Conservation (phyloP, 2,329 filamentous ascomycete genomes). For the Parafenestella ontariensis region DNA sequence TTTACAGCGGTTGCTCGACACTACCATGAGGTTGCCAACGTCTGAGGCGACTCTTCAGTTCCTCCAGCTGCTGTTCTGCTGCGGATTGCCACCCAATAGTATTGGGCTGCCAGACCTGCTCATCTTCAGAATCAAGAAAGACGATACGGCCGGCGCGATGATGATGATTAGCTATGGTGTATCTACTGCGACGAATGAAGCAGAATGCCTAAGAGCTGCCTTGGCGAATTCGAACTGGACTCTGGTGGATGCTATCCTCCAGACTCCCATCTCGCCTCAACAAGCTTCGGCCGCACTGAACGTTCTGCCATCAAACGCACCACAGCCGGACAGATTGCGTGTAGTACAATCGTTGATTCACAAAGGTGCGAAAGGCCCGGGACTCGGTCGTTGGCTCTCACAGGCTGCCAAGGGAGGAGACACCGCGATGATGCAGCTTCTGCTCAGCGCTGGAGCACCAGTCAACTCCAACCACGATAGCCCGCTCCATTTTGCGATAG, state of each 20-base stretch:
- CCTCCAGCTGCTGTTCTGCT: conserved; percentile 43
- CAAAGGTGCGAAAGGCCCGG: conserved; percentile 37
- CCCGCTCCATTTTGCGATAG: conserved; percentile 32
- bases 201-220: conserved; percentile 39
- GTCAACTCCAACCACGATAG: conserved; percentile 25
- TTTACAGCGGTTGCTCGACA: conserved; percentile 39
- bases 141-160: conserved; percentile 37
- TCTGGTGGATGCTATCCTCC: conserved; percentile 34
- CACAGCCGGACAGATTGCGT: conserved; percentile 33
- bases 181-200: conserved; percentile 35
- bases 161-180: conserved; percentile 43
- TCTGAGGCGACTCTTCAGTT: conserved; percentile 36
- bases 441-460: conserved; percentile 37
- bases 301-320: conserved; percentile 25
- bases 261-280: conserved; percentile 29
- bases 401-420: conserved; percentile 41
- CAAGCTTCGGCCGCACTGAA: conserved; percentile 38
- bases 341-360: conserved; percentile 33
- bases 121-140: conserved; percentile 34
- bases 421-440: conserved; percentile 31
- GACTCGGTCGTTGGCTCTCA: conserved; percentile 37
- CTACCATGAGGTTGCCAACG: conserved; percentile 37
- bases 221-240: conserved; percentile 39
- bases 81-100: conserved; percentile 37
- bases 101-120: conserved; percentile 38